These are phyloP conservation scores for Rhynchospora pubera DNA, from an alignment of 176 grass and related monocot genomes.

Conservation along the genomic window DNA sequence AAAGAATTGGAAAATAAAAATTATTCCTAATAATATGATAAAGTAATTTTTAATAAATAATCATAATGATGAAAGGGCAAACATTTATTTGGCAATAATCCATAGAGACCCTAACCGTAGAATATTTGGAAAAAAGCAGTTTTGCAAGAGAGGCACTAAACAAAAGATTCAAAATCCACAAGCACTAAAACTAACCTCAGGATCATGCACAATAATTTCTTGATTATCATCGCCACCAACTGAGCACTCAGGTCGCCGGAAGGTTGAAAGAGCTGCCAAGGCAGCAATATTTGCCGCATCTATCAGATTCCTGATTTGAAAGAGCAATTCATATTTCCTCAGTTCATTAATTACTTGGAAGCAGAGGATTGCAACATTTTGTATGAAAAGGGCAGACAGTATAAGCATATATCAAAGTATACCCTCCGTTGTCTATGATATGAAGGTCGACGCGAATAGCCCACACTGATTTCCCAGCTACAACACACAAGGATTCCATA, in stretches of 20 bases:
- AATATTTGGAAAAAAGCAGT: neutral
- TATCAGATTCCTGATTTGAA: conserved; percentile 65
- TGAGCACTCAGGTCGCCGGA: conserved; percentile 76
- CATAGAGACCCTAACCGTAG: neutral
- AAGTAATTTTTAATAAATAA: neutral
- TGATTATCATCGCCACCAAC: conserved; percentile 71
- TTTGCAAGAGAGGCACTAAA: neutral
- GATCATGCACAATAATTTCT: conserved; percentile 70
- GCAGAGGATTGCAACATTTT: neutral
- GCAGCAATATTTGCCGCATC: conserved; percentile 91
- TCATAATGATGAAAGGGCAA: neutral
- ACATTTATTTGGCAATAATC: neutral
- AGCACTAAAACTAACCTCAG: conserved; percentile 39
- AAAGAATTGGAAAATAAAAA: conserved; percentile 27
- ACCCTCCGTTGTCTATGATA: conserved; percentile 98
- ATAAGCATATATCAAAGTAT: conserved; percentile 20
- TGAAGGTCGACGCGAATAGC: conserved; percentile 80
- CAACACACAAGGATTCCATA: conserved; percentile 93
- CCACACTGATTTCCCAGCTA: conserved; percentile 89
- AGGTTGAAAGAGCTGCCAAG: conserved; percentile 76
- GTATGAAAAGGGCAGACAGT: neutral
- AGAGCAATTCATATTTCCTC: neutral
- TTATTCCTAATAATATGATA: neutral
- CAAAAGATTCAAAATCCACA: neutral
- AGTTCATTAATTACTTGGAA: neutral